These are phyloP conservation scores for Podila epicladia DNA, from an alignment of 192 early-diverging fungal genomes.

Conservation along the genomic window DNA sequence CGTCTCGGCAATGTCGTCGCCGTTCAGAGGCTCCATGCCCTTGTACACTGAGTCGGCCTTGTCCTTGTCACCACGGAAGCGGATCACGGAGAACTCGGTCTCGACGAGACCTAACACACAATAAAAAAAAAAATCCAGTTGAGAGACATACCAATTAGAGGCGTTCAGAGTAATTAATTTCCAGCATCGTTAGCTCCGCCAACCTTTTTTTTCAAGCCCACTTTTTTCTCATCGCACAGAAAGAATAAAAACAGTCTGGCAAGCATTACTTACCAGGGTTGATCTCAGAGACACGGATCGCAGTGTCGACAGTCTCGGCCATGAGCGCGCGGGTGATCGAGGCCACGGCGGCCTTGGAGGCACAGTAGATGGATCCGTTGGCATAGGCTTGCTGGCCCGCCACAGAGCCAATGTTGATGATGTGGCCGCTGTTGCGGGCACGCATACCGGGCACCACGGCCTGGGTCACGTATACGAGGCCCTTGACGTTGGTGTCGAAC, in stretches of 20 bases:
- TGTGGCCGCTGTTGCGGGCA: slow-evolving; percentile 69
- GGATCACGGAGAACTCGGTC: slow-evolving; percentile 90
- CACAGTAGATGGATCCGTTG: slow-evolving; percentile 85
- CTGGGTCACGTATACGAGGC: slow-evolving; percentile 80
- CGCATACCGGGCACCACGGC: slow-evolving; percentile 87
- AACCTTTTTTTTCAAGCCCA: background rate
- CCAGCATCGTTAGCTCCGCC: background rate
- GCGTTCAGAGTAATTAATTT: background rate
- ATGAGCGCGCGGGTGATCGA: slow-evolving; percentile 82
- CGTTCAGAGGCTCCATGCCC: slow-evolving; percentile 56
- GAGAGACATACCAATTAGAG: background rate
- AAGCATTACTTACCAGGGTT: slow-evolving; percentile 56
- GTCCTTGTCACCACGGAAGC: slow-evolving; percentile 75
- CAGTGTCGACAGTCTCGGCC: slow-evolving; percentile 78
- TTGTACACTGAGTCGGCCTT: slow-evolving; percentile 81
- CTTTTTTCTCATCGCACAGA: background rate
- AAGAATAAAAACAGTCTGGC: background rate
- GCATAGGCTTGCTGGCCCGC: slow-evolving; percentile 78
- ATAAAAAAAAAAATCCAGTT: background rate
- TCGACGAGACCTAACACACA: slow-evolving; percentile 68
- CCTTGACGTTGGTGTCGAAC: slow-evolving; percentile 93
- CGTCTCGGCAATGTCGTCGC: slow-evolving; percentile 65
- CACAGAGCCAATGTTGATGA: slow-evolving; percentile 90
- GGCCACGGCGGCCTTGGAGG: slow-evolving; percentile 83
- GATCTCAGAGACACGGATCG: slow-evolving; percentile 85